These are phyloP conservation scores for Mucor plumbeus DNA, from an alignment of 371 early-diverging fungal genomes.

Conservation along the genomic window DNA sequence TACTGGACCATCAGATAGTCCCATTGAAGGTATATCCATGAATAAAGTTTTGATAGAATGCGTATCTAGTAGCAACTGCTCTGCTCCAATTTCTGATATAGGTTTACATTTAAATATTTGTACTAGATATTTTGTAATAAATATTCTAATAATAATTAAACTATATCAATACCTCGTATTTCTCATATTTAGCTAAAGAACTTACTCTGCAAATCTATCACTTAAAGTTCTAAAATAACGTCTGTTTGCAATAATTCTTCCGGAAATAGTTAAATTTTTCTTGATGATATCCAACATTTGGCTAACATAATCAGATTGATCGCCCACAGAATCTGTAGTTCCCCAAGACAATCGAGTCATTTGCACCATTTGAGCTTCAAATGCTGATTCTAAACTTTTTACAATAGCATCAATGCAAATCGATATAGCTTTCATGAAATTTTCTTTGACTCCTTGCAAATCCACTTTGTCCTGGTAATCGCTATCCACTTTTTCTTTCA, in stretches of 20 bases:
- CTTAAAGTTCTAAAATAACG: conserved; percentile 86
- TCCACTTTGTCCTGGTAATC: conserved; percentile 67
- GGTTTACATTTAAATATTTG: conserved; percentile 78
- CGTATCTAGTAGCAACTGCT: conserved; percentile 91
- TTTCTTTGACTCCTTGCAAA: conserved; percentile 75
- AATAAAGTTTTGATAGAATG: conserved; percentile 84
- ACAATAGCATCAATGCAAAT: conserved; percentile 71
- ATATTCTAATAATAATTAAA: conserved; percentile 49
- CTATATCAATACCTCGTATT: background rate
- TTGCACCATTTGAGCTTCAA: conserved; percentile 69
- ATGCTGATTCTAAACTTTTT: conserved; percentile 60
- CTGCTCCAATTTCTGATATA: conserved; percentile 87
- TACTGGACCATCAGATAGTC: conserved; percentile 46
- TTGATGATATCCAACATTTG: conserved; percentile 61
- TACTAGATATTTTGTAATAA: conserved; percentile 64
- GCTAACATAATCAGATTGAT: conserved; percentile 89
- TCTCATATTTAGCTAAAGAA: background rate
- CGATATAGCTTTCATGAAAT: conserved; percentile 69
- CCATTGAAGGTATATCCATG: conserved; percentile 71
- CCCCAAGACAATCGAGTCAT: conserved; percentile 85
- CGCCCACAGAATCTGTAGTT: conserved; percentile 84
- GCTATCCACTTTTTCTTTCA: conserved; percentile 78
- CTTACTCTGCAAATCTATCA: conserved; percentile 91
- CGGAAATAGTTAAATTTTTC: conserved; percentile 56
- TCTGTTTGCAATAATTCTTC: conserved; percentile 66